A percentile compares a stretch with the other conserved stretches of the same genome.
Conservation (phyloP, 2,329 filamentous ascomycete species). For the Fusarium incarnatum region DNA sequence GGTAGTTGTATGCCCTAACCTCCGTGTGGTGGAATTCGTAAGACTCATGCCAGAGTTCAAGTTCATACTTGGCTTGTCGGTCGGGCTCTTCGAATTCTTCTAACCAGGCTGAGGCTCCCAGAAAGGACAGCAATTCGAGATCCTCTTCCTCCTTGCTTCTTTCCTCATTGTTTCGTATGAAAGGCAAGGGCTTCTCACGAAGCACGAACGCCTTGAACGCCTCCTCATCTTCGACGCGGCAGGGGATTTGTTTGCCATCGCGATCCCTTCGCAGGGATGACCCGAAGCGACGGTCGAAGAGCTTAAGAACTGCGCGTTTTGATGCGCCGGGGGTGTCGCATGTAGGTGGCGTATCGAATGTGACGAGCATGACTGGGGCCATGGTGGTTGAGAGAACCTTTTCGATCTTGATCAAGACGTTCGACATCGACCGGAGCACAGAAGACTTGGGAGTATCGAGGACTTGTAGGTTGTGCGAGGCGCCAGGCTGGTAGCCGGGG, state of each 20-base stretch:
- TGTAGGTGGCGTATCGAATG: background rate
- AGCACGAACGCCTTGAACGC: background rate
- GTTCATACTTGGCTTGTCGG: background rate
- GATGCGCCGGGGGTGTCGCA: too few relatives aligned
- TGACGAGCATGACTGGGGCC: background rate
- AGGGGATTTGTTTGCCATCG: background rate
- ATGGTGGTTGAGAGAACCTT: background rate
- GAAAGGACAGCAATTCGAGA: too few relatives aligned
- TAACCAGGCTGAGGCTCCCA: too few relatives aligned
- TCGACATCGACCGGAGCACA: rapidly evolving
- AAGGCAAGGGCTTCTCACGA: background rate
- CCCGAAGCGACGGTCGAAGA: background rate
- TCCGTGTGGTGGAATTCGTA: background rate
- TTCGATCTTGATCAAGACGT: background rate
- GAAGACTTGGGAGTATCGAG: background rate
- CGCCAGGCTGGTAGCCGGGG: background rate
- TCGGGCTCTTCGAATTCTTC: too few relatives aligned
- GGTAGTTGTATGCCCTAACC: background rate
- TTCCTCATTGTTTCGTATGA: too few relatives aligned
- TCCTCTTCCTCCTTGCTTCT: too few relatives aligned
- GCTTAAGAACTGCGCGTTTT: background rate
- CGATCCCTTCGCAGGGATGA: background rate
- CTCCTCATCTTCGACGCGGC: background rate
- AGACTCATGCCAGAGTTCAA: background rate
- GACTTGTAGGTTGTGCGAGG: background rate